Conservation (phyloP, 2,329 filamentous ascomycete genomes). For the Elsinoe perseae region DNA sequence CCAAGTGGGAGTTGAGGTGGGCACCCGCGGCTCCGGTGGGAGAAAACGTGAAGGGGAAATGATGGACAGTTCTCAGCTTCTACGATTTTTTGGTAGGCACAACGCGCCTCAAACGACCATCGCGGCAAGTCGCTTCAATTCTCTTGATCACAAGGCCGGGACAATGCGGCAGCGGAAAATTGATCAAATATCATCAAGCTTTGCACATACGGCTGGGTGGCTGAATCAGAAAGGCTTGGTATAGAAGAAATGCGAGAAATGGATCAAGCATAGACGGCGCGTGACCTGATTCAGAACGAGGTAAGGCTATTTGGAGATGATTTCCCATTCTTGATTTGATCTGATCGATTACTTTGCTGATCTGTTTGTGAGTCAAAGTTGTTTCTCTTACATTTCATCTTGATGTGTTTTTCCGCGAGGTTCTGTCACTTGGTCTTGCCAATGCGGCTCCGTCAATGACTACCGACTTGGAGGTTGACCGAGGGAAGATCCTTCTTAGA, state of each 20-base stretch:
- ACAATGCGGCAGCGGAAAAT: background rate
- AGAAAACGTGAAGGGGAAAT: background rate
- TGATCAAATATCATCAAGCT: background rate
- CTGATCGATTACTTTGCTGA: background rate
- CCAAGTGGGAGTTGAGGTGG: conserved; percentile 1
- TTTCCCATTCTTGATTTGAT: too few relatives aligned
- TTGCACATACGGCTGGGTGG: background rate
- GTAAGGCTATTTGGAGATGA: too few relatives aligned
- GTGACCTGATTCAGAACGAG: background rate
- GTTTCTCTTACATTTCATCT: too few relatives aligned
- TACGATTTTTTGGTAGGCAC: background rate
- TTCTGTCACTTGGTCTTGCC: background rate
- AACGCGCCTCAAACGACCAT: conserved; percentile 1
- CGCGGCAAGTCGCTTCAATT: background rate
- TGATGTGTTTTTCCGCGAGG: background rate
- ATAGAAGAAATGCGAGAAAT: background rate
- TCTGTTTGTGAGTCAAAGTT: background rate
- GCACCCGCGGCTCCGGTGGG: background rate
- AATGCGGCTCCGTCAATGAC: background rate
- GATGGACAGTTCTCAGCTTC: background rate
- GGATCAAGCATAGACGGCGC: background rate
- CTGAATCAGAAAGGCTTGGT: background rate
- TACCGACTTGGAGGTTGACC: background rate
- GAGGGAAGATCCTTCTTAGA: background rate
- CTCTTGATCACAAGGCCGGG: background rate